Evolutionary conservation across 192 early-diverging fungal genomes (phyloP), one percentile per base, ranked within the genome.

Genomic region (Coemansia sp.): DNA sequence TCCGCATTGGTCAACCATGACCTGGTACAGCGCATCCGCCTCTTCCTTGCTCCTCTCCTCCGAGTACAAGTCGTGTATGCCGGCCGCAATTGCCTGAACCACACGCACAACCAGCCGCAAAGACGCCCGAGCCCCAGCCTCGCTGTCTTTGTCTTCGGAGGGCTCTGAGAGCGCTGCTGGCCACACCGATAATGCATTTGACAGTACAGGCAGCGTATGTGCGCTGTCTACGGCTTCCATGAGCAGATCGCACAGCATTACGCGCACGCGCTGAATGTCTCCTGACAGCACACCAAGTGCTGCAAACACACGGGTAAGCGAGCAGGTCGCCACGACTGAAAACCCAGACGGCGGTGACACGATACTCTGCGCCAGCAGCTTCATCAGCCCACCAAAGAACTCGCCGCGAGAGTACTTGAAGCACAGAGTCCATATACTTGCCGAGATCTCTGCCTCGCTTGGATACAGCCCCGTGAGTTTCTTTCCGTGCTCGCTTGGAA

Each of bases 141-240:
- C 49, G 18, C 6, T 25, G 32, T 45, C 61, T 8, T 52, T 38
- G 3, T 12, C 10, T 10, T 67, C 52, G 28, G 54, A 20, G 2
- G 68, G 68, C 68, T 64, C 59, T 7, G 56, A 34, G 30, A 82
- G 64, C 29, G 59, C 79, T 17, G 62, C 61, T 28, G 79, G 79
- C 62, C 74, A 82, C 31, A 82, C 62, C 7, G 71, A 61, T 1
- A 76, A 64, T 49, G 66, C 54, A 42, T 76, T 82, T 11, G 74
- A 61, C 33, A 82, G 60, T 5, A 76, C 74, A 0, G 79, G 79
- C 33, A 82, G 70, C 12, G 68, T 59, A 33, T 82, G 79, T 17
- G 73, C 54, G 40, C 68, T 63, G 51, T 82, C 79, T 5, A 76
- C 79, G 0, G 79, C 79, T 31, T 82, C 79, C 73, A 82, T 82